Evolutionary conservation across 2,329 filamentous ascomycete genomes (phyloP), one percentile per base, ranked within the genome.

Genomic region (Pestalotiopsis sp.): DNA sequence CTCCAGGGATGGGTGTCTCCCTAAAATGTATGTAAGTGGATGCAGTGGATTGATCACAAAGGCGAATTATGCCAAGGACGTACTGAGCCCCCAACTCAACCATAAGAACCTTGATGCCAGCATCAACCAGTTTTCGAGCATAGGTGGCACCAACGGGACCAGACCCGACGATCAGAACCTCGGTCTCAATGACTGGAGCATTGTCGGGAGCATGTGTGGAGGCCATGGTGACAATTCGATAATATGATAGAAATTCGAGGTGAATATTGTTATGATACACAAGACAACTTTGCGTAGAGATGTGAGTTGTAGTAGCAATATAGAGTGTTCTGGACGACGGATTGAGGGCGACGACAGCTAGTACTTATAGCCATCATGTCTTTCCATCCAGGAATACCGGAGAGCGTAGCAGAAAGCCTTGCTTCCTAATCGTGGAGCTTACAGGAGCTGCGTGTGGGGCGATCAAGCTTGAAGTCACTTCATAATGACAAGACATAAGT

Each of bases 131-230:
- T 14, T 71, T 72, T 4, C 71, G 60, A 17, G 73, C 73, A 65
- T 70, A 75, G 13, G 73, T 72, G 40, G 74, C 74, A 6, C 73
- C 74, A 27, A 75, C 68, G 6, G 74, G 74, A 12, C 74, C 74
- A 12, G 73, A 75, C 4, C 74, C 74, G 12, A 76, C 72, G 60
- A 76, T 69, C 45, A 75, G 59, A 49, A 49, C 41, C 41, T 49
- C 41, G 13, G 41, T 49, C 41, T 49, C 41, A 49, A 49, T 17
- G 2, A 49, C 41, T 17, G 17, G 41, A 5, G 41, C 41, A 49
- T 49, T 17, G 7, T 49, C 14, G 14, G 41, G 41, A 49, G n/a
- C 41, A 20, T 14, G n/a, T 17, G 41, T 49, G 41, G 41, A 49
- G 5, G 41, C n/a, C 41, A 49, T 49, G 13, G 41, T 49, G 41